Percentiles rank a stretch among this genome's conserved stretches.
Evolutionary conservation across 345 rosid genomes (phyloP).

Genomic region (Limnanthes douglasii): DNA sequence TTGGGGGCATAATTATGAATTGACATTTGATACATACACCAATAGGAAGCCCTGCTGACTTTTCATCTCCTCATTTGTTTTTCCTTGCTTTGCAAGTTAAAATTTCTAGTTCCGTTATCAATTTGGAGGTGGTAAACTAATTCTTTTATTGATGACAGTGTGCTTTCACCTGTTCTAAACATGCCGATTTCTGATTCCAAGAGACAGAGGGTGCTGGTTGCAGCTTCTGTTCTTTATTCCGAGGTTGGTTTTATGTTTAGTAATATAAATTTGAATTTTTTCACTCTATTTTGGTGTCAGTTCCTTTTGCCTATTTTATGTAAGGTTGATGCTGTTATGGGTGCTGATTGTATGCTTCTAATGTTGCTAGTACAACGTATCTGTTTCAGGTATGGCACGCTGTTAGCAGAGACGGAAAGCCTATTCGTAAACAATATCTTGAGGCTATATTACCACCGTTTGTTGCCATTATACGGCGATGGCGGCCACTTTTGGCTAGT

Average conservation of each 20-base stretch:
- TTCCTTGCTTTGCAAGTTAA: too few relatives aligned
- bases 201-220: constrained; percentile 94
- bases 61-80: too few relatives aligned
- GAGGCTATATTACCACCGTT: constrained; percentile 94
- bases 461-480: constrained; percentile 91
- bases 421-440: constrained; percentile 86
- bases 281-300: constrained; percentile 5
- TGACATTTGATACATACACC: too few relatives aligned
- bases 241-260: constrained; percentile 62
- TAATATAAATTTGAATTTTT: constrained; percentile 8
- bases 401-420: constrained; percentile 65
- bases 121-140: constrained; percentile 7
- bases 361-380: constrained; percentile 8
- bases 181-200: constrained; percentile 97
- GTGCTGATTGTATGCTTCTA: constrained; percentile 4
- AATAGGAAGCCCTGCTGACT: too few relatives aligned
- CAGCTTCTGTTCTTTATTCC: constrained; percentile 90
- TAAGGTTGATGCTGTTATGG: constrained; percentile 5
- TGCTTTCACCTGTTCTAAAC: constrained; percentile 91
- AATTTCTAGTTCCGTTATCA: neutral
- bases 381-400: constrained; percentile 87
- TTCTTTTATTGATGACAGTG: constrained; percentile 34
- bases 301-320: constrained; percentile 7
- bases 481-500: constrained; percentile 95
- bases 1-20: too few relatives aligned